Evolutionary conservation across 2,329 filamentous ascomycete species (phyloP).

Genomic region (Fusarium pseudoanthophilum): DNA sequence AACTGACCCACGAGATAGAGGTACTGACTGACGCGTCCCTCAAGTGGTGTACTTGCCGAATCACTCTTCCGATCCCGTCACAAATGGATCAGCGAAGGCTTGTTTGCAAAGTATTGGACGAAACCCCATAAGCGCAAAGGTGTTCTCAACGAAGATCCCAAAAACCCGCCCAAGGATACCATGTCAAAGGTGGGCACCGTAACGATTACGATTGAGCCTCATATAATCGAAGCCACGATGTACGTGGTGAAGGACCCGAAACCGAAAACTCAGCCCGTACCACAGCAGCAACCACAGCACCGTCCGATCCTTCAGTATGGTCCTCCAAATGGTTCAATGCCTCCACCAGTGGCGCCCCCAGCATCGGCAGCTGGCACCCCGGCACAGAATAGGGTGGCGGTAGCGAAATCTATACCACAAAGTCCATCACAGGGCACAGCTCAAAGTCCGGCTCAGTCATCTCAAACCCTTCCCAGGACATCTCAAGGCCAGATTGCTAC

Average conservation of each 20-base stretch:
- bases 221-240: constrained; percentile 80
- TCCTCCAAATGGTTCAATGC: constrained; percentile 71
- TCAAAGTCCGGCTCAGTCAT: constrained; percentile 32
- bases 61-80: constrained; percentile 78
- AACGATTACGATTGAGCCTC: constrained; percentile 81
- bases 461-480: constrained; percentile 27
- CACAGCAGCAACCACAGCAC: constrained; percentile 41
- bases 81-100: constrained; percentile 76
- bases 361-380: constrained; percentile 43
- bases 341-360: constrained; percentile 57
- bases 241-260: constrained; percentile 76
- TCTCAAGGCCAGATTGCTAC: constrained; percentile 23
- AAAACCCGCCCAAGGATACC: constrained; percentile 75
- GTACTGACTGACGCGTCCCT: constrained; percentile 38
- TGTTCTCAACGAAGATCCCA: constrained; percentile 69
- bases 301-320: constrained; percentile 74
- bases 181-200: constrained; percentile 80
- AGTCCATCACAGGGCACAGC: constrained; percentile 34
- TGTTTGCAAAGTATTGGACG: constrained; percentile 82
- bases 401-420: constrained; percentile 30
- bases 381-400: constrained; percentile 29
- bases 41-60: constrained; percentile 78
- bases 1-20: background rate
- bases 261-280: constrained; percentile 53
- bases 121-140: constrained; percentile 77